Conservation (phyloP, 1,284 basidiomycete genomes). For the Moniliella sp. region DNA sequence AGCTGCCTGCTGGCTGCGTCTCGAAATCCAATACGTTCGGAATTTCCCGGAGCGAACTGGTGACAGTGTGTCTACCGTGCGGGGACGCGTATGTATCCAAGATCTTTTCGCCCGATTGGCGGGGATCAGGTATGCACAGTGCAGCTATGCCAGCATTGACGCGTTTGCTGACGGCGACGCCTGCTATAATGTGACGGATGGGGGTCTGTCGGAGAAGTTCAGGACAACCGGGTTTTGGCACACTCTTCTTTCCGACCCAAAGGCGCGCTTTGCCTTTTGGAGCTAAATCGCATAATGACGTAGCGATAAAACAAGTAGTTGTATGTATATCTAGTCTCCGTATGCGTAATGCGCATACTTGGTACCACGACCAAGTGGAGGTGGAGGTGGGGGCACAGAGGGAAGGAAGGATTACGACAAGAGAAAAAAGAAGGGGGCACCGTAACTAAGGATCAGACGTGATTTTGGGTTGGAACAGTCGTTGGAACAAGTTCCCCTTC, state of each 20-base stretch:
- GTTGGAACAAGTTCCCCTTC: too few species aligned
- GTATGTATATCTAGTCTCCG: too few species aligned
- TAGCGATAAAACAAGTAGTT: too few species aligned
- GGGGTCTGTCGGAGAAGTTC: slow-evolving; percentile 42
- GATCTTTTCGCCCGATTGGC: slow-evolving; percentile 52
- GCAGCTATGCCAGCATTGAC: too few species aligned
- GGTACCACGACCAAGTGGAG: too few species aligned
- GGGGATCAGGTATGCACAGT: slow-evolving; percentile 40
- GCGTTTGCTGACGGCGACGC: slow-evolving; percentile 9
- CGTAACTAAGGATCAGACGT: too few species aligned
- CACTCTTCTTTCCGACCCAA: slow-evolving; percentile 49
- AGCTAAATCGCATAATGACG: slow-evolving; percentile 35
- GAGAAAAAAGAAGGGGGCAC: too few species aligned
- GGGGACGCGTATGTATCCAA: slow-evolving; percentile 56
- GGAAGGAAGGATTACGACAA: too few species aligned
- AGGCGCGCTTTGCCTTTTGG: slow-evolving; percentile 66
- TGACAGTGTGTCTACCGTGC: slow-evolving; percentile 23
- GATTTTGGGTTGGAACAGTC: too few species aligned
- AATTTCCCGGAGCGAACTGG: slow-evolving; percentile 4
- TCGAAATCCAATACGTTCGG: slow-evolving; percentile 30
- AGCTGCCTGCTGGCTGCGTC: slow-evolving; percentile 44
- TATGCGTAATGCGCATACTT: too few species aligned
- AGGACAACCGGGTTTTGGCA: slow-evolving; percentile 50
- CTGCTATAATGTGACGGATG: slow-evolving; percentile 38
- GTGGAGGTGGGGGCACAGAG: too few species aligned